Base-by-base conservation (phyloP, 768 basidiomycete species). In the Leccinum barrowsii region DNA sequence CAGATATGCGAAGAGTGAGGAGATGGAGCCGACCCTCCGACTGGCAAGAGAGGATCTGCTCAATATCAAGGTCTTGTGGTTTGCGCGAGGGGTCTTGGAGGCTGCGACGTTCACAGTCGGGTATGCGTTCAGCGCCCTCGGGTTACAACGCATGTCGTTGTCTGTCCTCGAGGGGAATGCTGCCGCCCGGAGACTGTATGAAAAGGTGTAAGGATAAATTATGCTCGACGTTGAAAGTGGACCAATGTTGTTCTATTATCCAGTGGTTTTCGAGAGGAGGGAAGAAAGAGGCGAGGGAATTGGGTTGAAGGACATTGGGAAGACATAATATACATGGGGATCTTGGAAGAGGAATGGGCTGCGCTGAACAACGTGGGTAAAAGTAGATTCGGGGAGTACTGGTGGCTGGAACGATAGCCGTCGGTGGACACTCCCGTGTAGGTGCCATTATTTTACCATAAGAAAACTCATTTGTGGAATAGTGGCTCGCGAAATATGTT, bases 401-500 rank as follows among this genome's bases (percentile, higher is more conserved):
- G 8, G 11, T 49, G 17, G 15, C 15, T 26, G 15, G 15, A 17
- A 48, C 4, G 47, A 46, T 12, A 17, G 44, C 12, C 5, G 12
- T 58, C 32, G 19, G 17, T 22, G 17, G 22, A 5, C 21, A 19
- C 1, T 26, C 22, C 22, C 22, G 34, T 12, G 8, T 5, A 34
- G 0, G 13, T 46, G 21, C 4, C 7, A 56, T 12, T 12, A 10
- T 3, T 7, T 42, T 12, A 26, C 35, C 58, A 26, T 8, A 11
- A 24, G 37, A 40, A 40, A 40, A 40, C 17, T 42, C 8, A 47
- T 12, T 13, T 17, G 34, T 12, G 7, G 6, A 42, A 5, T 35
- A 28, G 13, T 10, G 77, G 67, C 28, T 83, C 64, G 12, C 68
- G 67, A 67, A 95, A 95, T 55, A 94, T 80, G 65, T 87, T 85